These are phyloP conservation scores for Ajuga chamaepitys DNA, from an alignment of 257 asterid genomes.

Conservation along the genomic window DNA sequence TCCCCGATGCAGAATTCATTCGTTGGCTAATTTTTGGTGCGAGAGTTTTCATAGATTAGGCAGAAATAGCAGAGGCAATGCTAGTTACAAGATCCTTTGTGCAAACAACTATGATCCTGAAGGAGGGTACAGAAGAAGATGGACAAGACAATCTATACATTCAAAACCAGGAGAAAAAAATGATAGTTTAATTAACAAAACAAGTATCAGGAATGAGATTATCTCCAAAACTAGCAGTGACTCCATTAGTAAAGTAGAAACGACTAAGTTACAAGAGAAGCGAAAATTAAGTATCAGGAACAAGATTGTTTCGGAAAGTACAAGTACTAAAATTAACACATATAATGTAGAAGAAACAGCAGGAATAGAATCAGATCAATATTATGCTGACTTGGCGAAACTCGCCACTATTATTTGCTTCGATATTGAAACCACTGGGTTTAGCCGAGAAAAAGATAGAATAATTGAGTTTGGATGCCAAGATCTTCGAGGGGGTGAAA, in stretches of 20 bases:
- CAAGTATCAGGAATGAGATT: constrained; percentile 22
- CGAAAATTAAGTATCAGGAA: constrained; percentile 23
- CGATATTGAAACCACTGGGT: constrained; percentile 90
- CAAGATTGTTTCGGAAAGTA: constrained; percentile 27
- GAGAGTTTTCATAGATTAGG: constrained; percentile 34
- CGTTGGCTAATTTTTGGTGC: constrained; percentile 58
- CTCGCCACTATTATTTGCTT: constrained; percentile 56
- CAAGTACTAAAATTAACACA: constrained; percentile 16
- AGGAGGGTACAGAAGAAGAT: constrained; percentile 49
- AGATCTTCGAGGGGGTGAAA: constrained; percentile 86
- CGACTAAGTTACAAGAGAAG: constrained; percentile 24
- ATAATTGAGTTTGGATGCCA: constrained; percentile 81
- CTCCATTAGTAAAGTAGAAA: constrained; percentile 21
- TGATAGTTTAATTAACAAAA: constrained; percentile 27
- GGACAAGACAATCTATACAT: constrained; percentile 42
- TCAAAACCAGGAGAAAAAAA: constrained; percentile 39
- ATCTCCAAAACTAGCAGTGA: constrained; percentile 20
- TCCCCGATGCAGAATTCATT: constrained; percentile 56
- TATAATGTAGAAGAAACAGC: constrained; percentile 26
- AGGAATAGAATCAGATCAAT: constrained; percentile 31
- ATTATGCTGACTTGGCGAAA: constrained; percentile 51
- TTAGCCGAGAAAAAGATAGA: constrained; percentile 42
- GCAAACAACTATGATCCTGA: constrained; percentile 45
- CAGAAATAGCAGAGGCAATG: constrained; percentile 25
- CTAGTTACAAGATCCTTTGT: constrained; percentile 43